phyloP scores from a whole-genome alignment of 768 basidiomycete species.

The Mycena galopus region DNA sequence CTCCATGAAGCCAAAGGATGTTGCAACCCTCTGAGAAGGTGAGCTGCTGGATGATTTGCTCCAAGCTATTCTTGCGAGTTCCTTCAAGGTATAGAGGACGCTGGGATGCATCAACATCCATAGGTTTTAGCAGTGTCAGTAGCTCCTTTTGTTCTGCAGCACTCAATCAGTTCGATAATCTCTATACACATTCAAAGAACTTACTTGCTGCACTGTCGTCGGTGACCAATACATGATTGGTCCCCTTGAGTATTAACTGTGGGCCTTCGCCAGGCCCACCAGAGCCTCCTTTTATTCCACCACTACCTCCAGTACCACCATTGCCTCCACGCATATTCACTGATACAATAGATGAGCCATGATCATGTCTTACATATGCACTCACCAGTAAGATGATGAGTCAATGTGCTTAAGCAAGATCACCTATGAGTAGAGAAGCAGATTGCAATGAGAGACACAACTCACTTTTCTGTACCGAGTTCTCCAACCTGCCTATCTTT shows the following conservation, averaged over 20 bases:
- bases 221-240: not conserved
- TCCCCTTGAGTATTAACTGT: not conserved
- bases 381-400: not conserved
- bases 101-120: too few relatives aligned
- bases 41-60: not conserved
- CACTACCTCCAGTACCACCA: not conserved
- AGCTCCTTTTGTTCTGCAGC: not conserved
- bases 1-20: not conserved
- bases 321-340: not conserved
- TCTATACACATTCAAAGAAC: not conserved
- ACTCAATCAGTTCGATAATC: too few relatives aligned
- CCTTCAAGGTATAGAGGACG: too few relatives aligned
- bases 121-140: too few relatives aligned
- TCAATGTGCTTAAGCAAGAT: not conserved
- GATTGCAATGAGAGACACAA: too few relatives aligned
- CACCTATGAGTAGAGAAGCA: too few relatives aligned
- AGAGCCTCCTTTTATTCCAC: not conserved
- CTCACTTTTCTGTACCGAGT: too few relatives aligned
- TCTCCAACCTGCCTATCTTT: too few relatives aligned
- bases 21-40: not conserved
- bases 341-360: not conserved
- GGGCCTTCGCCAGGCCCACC: too few relatives aligned
- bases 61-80: too few relatives aligned
- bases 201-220: not conserved
- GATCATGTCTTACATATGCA: not conserved